These are phyloP conservation scores for Forsythia suspensa DNA, from an alignment of 257 asterid genomes.

Conservation along the genomic window DNA sequence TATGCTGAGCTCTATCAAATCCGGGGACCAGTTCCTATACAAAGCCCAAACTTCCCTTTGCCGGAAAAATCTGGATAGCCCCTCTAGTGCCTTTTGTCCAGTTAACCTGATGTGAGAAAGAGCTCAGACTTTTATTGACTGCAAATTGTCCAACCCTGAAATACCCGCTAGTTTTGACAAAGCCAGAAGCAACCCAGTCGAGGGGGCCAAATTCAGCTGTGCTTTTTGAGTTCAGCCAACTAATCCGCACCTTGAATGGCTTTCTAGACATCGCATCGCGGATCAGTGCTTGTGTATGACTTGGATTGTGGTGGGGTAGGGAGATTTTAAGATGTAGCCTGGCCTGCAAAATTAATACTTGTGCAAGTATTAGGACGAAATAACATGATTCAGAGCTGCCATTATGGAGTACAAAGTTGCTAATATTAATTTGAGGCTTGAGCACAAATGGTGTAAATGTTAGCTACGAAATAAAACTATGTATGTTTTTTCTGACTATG, in stretches of 20 bases:
- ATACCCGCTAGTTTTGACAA: conserved; percentile 55
- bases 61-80: conserved; percentile 50
- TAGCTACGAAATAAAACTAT: too few relatives aligned
- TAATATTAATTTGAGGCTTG: too few relatives aligned
- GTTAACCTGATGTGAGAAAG: conserved; percentile 66
- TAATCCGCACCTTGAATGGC: conserved; percentile 49
- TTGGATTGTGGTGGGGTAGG: too few relatives aligned
- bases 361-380: too few relatives aligned
- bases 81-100: conserved; percentile 56
- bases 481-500: background rate
- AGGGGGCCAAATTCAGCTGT: conserved; percentile 40
- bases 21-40: conserved; percentile 65
- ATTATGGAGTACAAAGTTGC: too few relatives aligned
- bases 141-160: conserved; percentile 54
- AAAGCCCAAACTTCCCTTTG: conserved; percentile 77
- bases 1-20: conserved; percentile 55
- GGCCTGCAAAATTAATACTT: too few relatives aligned
- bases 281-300: too few relatives aligned
- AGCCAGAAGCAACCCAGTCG: conserved; percentile 49
- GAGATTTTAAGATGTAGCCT: too few relatives aligned
- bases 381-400: too few relatives aligned
- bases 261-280: conserved; percentile 39
- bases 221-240: conserved; percentile 61
- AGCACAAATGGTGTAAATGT: too few relatives aligned
- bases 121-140: conserved; percentile 30